phyloP scores from a whole-genome alignment of 2,329 filamentous ascomycete genomes.

The Microsporum audouinii region DNA sequence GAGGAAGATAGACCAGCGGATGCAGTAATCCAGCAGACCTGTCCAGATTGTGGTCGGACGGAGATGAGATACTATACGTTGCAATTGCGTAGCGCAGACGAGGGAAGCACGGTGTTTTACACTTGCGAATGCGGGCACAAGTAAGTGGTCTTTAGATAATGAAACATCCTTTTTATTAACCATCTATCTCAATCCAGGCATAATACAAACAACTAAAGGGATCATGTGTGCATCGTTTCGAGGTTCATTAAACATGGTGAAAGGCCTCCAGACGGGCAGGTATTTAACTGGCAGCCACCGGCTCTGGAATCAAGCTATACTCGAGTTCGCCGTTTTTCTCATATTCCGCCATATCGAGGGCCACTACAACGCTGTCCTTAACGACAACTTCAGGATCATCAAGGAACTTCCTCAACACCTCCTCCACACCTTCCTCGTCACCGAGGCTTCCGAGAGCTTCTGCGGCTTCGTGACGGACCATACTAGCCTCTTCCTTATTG shows the following conservation, averaged over 20 bases:
- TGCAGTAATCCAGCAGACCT: slow-evolving; percentile 56
- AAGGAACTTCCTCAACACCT: slow-evolving; percentile 68
- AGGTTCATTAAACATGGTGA: background rate
- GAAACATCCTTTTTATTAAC: slow-evolving; percentile 9
- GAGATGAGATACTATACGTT: slow-evolving; percentile 77
- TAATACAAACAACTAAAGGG: slow-evolving; percentile 20
- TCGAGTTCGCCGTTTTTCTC: slow-evolving; percentile 81
- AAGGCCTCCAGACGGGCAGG: background rate
- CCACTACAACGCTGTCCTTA: slow-evolving; percentile 86
- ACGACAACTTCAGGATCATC: slow-evolving; percentile 89
- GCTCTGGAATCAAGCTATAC: slow-evolving; percentile 78
- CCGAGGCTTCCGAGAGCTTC: slow-evolving; percentile 91
- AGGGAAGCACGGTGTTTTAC: slow-evolving; percentile 81
- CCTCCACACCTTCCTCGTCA: slow-evolving; percentile 85
- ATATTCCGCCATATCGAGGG: slow-evolving; percentile 94
- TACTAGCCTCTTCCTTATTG: slow-evolving; percentile 71
- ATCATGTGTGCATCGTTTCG: background rate
- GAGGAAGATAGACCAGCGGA: slow-evolving; percentile 66
- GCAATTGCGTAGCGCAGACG: slow-evolving; percentile 78
- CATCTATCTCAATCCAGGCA: slow-evolving; percentile 18
- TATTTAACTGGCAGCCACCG: slow-evolving; percentile 18
- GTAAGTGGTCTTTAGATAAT: slow-evolving; percentile 39
- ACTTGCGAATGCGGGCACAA: slow-evolving; percentile 68
- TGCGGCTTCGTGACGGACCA: slow-evolving; percentile 96
- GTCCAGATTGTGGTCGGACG: slow-evolving; percentile 66